Evolutionary conservation across 2,329 filamentous ascomycete species (phyloP), one percentile per base, ranked within the genome.

Genomic region (Juglanconis sp.): DNA sequence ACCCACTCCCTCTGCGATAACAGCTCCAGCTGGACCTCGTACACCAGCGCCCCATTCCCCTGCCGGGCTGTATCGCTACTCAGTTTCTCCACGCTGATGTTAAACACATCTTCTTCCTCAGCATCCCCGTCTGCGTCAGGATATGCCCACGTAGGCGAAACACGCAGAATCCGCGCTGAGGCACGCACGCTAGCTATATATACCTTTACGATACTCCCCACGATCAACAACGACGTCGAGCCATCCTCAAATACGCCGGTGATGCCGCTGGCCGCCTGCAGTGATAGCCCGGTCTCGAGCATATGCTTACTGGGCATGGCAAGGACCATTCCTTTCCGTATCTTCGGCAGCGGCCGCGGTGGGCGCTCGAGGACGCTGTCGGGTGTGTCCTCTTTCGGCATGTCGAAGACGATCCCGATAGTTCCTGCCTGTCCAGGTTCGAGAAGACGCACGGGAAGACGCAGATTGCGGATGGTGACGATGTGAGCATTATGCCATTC

Each of bases 171-270:
- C 62, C 89, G 87, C 0, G 92, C 93, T 0, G 90, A 86, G 1
- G 92, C 89, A 8, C 94, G 84, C 13, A 98, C 87, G 69, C 92
- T 97, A 17, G 91, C 92, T 46, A 93, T 85, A 69, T 97, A 98
- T 1, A 94, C 84, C 35, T 96, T 92, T 5, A 93, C 87, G 38
- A 88, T 79, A 46, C 83, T 87, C 1, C 90, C 90, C 1, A 86
- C 76, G 0, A 83, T 81, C 6, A 97, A 78, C 1, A 83, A 78
- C 31, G 82, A 83, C 0, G 88, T 83, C 53, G 88, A 84, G 0
- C 79, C 73, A 5, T 88, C 82, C 1, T 82, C 77, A 69, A 97
- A 96, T 1, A 82, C 80, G 0, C 91, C 92, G 1, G 85, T 86
- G 65, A 92, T 83, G 0, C 87, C 87, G 34, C 84, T 88, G 15